Percentiles rank a stretch among this genome's conserved stretches.
Evolutionary conservation across 164 flowering plant species (phyloP).

Genomic region (Echeveria elegans): DNA sequence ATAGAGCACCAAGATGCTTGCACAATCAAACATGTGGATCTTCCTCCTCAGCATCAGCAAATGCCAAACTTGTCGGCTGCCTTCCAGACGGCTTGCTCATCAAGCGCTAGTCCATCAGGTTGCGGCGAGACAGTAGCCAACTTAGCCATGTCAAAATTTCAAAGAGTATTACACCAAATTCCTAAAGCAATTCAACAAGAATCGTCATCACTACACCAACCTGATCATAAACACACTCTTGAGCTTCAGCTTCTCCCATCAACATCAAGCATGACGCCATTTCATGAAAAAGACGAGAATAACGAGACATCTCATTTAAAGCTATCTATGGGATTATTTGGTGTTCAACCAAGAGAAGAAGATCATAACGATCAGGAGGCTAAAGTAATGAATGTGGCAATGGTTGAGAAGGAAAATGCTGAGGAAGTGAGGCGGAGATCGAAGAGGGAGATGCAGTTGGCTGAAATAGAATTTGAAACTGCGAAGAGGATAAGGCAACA

Average conservation of each 20-base stretch:
- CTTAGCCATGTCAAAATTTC: background rate
- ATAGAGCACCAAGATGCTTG: constrained; percentile 14
- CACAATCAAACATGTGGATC: background rate
- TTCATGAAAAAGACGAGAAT: background rate
- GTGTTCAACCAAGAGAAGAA: background rate
- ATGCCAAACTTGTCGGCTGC: background rate
- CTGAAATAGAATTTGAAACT: constrained; percentile 15
- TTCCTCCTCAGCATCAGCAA: background rate
- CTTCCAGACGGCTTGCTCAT: constrained; percentile 3
- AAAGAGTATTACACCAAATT: background rate
- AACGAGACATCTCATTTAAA: background rate
- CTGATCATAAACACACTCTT: background rate
- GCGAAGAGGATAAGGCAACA: constrained; percentile 17
- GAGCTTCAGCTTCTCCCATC: constrained; percentile 11
- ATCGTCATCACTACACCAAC: background rate
- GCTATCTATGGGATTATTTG: constrained; percentile 5
- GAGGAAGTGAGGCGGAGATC: constrained; percentile 15
- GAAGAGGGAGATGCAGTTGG: constrained; percentile 15
- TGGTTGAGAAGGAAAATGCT: constrained; percentile 13
- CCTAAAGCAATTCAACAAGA: background rate
- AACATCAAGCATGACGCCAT: background rate
- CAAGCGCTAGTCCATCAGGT: constrained; percentile 11
- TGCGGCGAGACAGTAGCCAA: background rate
- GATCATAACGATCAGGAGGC: constrained; percentile 3
- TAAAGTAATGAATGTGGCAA: constrained; percentile 1